Conservation (phyloP, 345 rosid genomes). For the Eucalyptus marginata region DNA sequence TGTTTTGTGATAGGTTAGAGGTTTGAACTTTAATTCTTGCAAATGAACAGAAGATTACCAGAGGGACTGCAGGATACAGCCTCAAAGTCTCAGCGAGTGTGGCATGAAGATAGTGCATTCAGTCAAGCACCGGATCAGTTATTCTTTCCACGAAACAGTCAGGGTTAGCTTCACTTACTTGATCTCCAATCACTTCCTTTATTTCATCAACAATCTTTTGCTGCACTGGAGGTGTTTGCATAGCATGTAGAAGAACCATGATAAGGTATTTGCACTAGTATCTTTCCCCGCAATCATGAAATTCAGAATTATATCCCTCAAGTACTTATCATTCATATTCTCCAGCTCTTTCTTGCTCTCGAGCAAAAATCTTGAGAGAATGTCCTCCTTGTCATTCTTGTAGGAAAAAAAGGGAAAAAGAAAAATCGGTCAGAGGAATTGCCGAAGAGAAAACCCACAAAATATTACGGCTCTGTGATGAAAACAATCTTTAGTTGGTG, state of each 20-base stretch:
- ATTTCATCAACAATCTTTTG: slow-evolving; percentile 55
- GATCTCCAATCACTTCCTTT: slow-evolving; percentile 11
- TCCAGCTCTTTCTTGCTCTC: slow-evolving; percentile 51
- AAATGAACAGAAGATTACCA: slow-evolving; percentile 9
- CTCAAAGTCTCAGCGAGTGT: slow-evolving; percentile 65
- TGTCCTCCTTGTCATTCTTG: slow-evolving; percentile 52
- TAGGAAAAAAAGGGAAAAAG: neutral
- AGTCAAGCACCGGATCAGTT: slow-evolving; percentile 33
- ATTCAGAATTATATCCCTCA: slow-evolving; percentile 58
- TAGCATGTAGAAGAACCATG: slow-evolving; percentile 72
- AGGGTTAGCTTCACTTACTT: neutral
- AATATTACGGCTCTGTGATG: no score
- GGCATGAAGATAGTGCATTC: slow-evolving; percentile 77
- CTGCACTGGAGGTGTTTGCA: slow-evolving; percentile 61
- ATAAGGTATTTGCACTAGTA: slow-evolving; percentile 37
- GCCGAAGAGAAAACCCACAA: neutral
- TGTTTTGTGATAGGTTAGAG: no score
- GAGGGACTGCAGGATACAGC: slow-evolving; percentile 56
- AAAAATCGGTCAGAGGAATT: neutral
- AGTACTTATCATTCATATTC: slow-evolving; percentile 46
- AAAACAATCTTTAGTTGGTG: no score
- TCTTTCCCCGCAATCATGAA: slow-evolving; percentile 80
- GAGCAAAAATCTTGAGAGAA: slow-evolving; percentile 47
- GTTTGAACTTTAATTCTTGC: neutral
- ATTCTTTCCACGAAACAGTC: slow-evolving; percentile 27